Evolutionary conservation across 2,329 filamentous ascomycete genomes (phyloP).

Genomic region (Colletotrichum limetticola): DNA sequence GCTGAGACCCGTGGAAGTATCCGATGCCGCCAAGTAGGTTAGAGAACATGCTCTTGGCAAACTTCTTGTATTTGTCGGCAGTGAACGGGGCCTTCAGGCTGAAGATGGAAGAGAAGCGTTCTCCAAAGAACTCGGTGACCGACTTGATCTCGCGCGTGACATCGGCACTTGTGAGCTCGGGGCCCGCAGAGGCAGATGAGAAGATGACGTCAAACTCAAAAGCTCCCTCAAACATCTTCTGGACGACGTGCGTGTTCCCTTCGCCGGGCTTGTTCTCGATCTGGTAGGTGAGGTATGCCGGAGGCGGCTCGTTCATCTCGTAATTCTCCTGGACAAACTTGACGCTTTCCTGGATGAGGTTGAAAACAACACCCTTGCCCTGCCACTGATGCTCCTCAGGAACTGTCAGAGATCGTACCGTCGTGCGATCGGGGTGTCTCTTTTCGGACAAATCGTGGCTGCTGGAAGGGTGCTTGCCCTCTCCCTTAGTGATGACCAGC

Average conservation of each 20-base stretch:
- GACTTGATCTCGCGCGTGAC: slow-evolving; percentile 76
- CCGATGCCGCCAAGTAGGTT: slow-evolving; percentile 95
- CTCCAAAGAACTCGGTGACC: slow-evolving; percentile 74
- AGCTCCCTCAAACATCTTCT: slow-evolving; percentile 89
- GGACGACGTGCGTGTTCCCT: slow-evolving; percentile 88
- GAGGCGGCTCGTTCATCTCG: slow-evolving; percentile 73
- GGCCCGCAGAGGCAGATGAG: slow-evolving; percentile 65
- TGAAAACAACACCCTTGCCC: slow-evolving; percentile 73
- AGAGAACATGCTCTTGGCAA: slow-evolving; percentile 91
- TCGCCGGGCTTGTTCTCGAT: slow-evolving; percentile 73
- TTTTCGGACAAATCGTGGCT: slow-evolving; percentile 73
- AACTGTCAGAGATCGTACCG: slow-evolving; percentile 77
- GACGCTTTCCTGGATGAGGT: slow-evolving; percentile 62
- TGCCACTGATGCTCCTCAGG: slow-evolving; percentile 84
- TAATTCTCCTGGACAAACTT: slow-evolving; percentile 60
- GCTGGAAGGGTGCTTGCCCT: slow-evolving; percentile 69
- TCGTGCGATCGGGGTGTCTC: slow-evolving; percentile 80
- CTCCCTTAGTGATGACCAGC: slow-evolving; percentile 79
- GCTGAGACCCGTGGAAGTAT: slow-evolving; percentile 89
- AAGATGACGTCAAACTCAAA: slow-evolving; percentile 97
- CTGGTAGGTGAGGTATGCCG: slow-evolving; percentile 87
- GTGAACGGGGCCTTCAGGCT: slow-evolving; percentile 81
- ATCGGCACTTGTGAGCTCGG: slow-evolving; percentile 67
- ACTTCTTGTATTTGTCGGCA: slow-evolving; percentile 76
- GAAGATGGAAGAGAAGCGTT: slow-evolving; percentile 79